Percentiles rank a stretch among this genome's conserved stretches.
phyloP scores from a whole-genome alignment of 2,329 filamentous ascomycete species.

The Penicillium digitatum region DNA sequence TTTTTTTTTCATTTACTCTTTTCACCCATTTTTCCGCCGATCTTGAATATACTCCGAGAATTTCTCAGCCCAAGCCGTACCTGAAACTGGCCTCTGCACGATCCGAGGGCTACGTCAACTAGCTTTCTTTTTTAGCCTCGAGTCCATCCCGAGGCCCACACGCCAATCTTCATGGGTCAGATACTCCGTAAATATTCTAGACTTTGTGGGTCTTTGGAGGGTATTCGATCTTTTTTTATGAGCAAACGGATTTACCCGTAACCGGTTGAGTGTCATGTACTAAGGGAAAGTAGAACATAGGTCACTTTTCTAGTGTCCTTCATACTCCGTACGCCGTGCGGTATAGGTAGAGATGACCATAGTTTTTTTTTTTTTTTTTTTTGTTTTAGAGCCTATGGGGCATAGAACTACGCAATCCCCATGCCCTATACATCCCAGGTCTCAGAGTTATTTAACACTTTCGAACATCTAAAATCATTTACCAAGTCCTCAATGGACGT shows the following conservation, averaged over 20 bases:
- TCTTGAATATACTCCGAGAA: constrained; percentile 24
- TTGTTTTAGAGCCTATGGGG: background rate
- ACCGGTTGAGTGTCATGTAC: background rate
- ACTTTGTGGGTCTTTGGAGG: constrained; percentile 4
- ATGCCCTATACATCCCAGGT: background rate
- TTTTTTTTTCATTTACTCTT: background rate
- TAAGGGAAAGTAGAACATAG: background rate
- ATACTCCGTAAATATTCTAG: constrained; percentile 2
- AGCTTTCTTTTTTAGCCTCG: constrained; percentile 6
- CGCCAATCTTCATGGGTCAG: constrained; percentile 2
- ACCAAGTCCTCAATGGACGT: constrained; percentile 12
- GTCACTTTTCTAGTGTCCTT: background rate
- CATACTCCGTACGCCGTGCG: too few relatives aligned
- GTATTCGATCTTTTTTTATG: constrained; percentile 9
- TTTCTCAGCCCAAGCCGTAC: constrained; percentile 15
- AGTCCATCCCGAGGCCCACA: constrained; percentile 13
- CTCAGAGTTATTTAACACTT: background rate
- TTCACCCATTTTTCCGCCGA: constrained; percentile 9
- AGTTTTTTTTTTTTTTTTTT: background rate
- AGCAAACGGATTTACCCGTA: background rate
- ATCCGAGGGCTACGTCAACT: constrained; percentile 16
- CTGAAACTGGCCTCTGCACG: constrained; percentile 23
- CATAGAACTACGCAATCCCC: background rate
- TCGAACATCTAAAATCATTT: background rate
- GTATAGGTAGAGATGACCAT: background rate